Base-by-base conservation (phyloP, 768 basidiomycete species). In the Pulveroboletus sp. region DNA sequence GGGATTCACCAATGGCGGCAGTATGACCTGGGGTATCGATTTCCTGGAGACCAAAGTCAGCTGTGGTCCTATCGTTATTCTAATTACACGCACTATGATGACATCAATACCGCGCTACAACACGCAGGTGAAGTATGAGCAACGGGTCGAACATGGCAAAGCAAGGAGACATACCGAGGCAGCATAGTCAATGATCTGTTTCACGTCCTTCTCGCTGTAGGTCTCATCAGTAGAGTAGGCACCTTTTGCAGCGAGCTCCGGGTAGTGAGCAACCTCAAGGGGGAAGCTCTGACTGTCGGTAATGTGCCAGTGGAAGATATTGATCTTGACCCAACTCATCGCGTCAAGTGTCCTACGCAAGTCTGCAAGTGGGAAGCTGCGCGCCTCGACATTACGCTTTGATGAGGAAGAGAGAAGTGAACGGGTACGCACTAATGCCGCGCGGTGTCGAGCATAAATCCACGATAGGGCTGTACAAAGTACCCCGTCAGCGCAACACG, bases 21-120 rank as follows among this genome's bases (percentile, higher is more conserved):
- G 89, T 89, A 65, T 93, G 92, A 0, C 90, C 91, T 1, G 91
- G 91, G 2, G 79, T 86, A 62, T 92, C 92, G 45, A 93, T 78
- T 72, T 92, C 90, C 80, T 83, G 47, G n/a, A 13, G 26, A 28
- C 6, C 10, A 31, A 42, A 4, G 33, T 51, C 31, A 55, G 18
- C 11, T 8, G 3, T 5, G 7, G 30, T 13, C 26, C 3, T 0
- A 31, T 21, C 3, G 0, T 10, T 3, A 26, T 36, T 3, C 13
- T 11, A 5, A 17, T 8, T 2, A n/a, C 32, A 53, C 65, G 10
- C 32, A 78, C 77, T 56, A 82, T 32, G 21, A 89, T 58, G 4
- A 90, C 79, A 43, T 90, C 86, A 27, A 92, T 83, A 7, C 89
- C 89, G 28, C 78, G 76, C 84, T 83, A 44, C 2, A 9, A 47